These are phyloP conservation scores for Selaginella tamariscina DNA, from an alignment of 75 land plant genomes.

Conservation along the genomic window DNA sequence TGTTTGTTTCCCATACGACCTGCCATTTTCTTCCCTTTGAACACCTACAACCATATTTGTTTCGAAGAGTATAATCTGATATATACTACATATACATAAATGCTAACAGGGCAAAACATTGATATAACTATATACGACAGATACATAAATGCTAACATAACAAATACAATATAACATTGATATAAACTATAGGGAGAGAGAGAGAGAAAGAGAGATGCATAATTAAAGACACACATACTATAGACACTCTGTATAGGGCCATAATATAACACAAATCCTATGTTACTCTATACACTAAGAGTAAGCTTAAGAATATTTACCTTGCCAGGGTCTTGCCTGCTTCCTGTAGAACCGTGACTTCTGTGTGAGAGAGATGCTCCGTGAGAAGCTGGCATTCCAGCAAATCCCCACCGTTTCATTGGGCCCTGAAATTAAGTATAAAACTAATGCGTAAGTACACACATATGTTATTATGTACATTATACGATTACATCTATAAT, in stretches of 20 bases:
- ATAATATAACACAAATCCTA: too few species aligned
- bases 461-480: background rate
- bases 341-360: constrained; percentile 80
- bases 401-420: constrained; percentile 83
- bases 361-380: constrained; percentile 90
- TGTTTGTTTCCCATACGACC: constrained; percentile 87
- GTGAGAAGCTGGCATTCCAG: constrained; percentile 90
- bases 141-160: too few species aligned
- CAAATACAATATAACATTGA: too few species aligned
- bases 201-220: background rate
- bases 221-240: background rate
- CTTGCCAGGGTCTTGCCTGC: constrained; percentile 93
- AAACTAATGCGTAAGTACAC: background rate
- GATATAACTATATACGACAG: too few species aligned
- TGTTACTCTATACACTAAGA: too few species aligned
- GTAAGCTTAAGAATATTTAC: constrained; percentile 34
- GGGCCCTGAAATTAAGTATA: constrained; percentile 47
- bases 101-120: too few species aligned
- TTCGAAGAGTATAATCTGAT: too few species aligned
- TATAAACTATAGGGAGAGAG: too few species aligned
- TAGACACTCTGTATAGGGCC: too few species aligned
- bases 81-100: too few species aligned
- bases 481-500: too few species aligned
- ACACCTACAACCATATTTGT: too few species aligned
- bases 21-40: constrained; percentile 94